Evolutionary conservation across 2,329 filamentous ascomycete genomes (phyloP), one percentile per base, ranked within the genome.

Genomic region (Pyrenophora teres): DNA sequence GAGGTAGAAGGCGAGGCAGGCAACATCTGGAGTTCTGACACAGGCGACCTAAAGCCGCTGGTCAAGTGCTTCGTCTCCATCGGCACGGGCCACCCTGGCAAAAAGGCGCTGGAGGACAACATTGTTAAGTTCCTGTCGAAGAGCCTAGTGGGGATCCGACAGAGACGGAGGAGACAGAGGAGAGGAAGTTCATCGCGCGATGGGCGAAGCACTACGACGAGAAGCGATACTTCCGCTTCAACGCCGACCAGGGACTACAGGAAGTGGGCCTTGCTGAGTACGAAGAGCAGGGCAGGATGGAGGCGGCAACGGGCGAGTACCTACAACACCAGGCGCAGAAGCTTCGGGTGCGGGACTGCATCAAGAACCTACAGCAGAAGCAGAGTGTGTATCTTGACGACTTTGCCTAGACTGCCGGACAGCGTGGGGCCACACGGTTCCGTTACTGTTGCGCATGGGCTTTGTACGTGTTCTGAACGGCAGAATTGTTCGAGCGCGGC

Each of bases 1-100:
- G 54, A 70, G 18, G 57, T 80, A 1, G 76, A 71, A 70, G 68
- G 65, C 13, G 69, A 80, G 56, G 32, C 58, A 2, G 38, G 40
- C 1, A 46, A 58, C 16, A 46, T 60, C 44, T 54, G 55, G 51
- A 37, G 54, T 33, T 9, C 33, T 9, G 44, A 30, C 1, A 45
- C 6, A 9, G 49, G 40, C 3, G 41, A 54, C 15, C 31, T 54
- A 10, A 46, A 52, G 18, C 52, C 46, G n/a, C 46, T 47, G 2
- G 46, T 58, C 3, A 54, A 55, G 19, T 55, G 50, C 36, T 57
- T 59, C 13, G 18, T 59, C 7, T 54, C 53, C 1, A 40, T 59
- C 13, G 56, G 56, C 8, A 60, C 55, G 0, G 57, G 55, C 1
- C 23, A 46, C 7, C 46, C 38, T n/a, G 50, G 43, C 13, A 40